A percentile compares a stretch with the other conserved stretches of the same genome.
Conservation (phyloP, 192 early-diverging fungal genomes). For the Cladochytrium replicatum region DNA sequence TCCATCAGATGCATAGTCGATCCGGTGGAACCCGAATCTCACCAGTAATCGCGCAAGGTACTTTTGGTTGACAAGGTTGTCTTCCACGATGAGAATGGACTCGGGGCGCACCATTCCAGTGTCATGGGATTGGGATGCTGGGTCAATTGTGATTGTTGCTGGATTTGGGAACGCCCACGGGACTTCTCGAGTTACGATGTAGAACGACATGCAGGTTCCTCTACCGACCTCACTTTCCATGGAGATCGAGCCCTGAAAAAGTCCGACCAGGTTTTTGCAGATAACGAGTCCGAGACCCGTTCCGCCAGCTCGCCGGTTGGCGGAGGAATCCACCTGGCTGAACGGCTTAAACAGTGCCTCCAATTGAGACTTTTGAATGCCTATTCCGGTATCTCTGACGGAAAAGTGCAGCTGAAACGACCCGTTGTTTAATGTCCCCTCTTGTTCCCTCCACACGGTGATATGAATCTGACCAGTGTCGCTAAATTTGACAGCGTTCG, state of each 20-base stretch:
- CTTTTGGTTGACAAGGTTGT: constrained; percentile 17
- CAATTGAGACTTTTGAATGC: constrained; percentile 6
- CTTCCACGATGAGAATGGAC: constrained; percentile 13
- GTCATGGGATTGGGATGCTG: too few species aligned
- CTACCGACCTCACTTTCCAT: constrained; percentile 1
- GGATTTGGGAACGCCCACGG: too few species aligned
- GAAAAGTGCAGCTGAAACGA: background rate
- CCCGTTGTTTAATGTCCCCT: background rate
- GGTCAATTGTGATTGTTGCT: too few species aligned
- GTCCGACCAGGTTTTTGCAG: constrained; percentile 5
- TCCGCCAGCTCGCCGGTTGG: constrained; percentile 12
- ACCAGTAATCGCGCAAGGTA: constrained; percentile 13
- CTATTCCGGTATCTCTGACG: constrained; percentile 16
- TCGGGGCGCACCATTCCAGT: too few species aligned
- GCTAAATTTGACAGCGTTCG: constrained; percentile 17
- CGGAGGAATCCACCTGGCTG: constrained; percentile 13
- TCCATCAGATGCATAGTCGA: too few species aligned
- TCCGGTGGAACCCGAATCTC: too few species aligned
- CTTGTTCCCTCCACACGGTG: background rate
- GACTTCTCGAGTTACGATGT: too few species aligned
- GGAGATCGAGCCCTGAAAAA: constrained; percentile 7
- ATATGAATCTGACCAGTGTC: background rate
- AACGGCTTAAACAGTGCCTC: constrained; percentile 17
- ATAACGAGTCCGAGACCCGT: constrained; percentile 20
- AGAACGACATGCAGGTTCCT: constrained; percentile 12